Evolutionary conservation across 345 rosid species (phyloP).

Genomic region (Eucalyptus regnans): DNA sequence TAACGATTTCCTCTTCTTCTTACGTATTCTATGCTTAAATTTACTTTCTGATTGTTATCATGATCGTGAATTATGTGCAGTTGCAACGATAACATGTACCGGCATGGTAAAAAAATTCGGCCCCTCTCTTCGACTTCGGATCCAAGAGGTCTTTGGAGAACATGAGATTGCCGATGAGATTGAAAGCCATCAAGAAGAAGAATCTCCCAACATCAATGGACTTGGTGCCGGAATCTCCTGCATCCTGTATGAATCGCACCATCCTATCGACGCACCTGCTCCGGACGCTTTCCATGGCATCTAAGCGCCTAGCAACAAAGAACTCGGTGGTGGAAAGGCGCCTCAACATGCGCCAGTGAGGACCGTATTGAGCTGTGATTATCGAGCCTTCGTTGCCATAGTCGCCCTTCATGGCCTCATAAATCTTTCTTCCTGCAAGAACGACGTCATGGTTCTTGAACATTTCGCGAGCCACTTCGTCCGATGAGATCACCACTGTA

Average conservation of each 20-base stretch:
- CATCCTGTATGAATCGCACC: slow-evolving; percentile 35
- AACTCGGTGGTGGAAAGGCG: slow-evolving; percentile 57
- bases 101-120: slow-evolving; percentile 47
- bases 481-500: slow-evolving; percentile 64
- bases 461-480: slow-evolving; percentile 54
- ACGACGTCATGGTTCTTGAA: slow-evolving; percentile 65
- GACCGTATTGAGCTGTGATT: slow-evolving; percentile 69
- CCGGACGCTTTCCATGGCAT: slow-evolving; percentile 34
- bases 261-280: slow-evolving; percentile 35
- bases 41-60: background rate
- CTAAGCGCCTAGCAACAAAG: slow-evolving; percentile 51
- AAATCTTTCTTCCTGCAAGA: slow-evolving; percentile 67
- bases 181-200: slow-evolving; percentile 60
- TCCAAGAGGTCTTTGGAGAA: slow-evolving; percentile 64
- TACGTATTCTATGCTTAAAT: background rate
- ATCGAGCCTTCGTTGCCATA: slow-evolving; percentile 46
- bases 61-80: background rate
- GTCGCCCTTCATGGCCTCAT: slow-evolving; percentile 65
- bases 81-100: slow-evolving; percentile 6
- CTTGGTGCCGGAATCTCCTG: slow-evolving; percentile 21
- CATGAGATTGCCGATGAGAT: slow-evolving; percentile 57
- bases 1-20: background rate
- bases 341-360: slow-evolving; percentile 66
- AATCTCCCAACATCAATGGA: slow-evolving; percentile 49
- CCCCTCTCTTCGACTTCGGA: slow-evolving; percentile 43